Conservation (phyloP, 192 early-diverging fungal genomes). For the Dissophora globulifera region DNA sequence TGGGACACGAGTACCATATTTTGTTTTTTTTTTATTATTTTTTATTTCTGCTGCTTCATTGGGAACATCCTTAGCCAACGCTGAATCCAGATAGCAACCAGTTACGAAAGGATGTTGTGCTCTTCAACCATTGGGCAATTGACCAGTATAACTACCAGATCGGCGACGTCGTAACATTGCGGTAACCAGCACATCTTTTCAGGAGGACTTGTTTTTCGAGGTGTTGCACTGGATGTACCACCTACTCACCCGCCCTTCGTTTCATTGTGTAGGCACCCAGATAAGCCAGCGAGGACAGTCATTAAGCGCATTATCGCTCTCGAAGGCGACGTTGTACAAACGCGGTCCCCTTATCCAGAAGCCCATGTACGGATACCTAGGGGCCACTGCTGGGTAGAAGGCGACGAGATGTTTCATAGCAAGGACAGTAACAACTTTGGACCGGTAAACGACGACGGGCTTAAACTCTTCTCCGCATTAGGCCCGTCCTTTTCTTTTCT, state of each 20-base stretch:
- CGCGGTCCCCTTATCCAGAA: conserved; percentile 56
- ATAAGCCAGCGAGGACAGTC: conserved; percentile 72
- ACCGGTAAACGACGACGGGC: conserved; percentile 69
- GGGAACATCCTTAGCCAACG: conserved; percentile 62
- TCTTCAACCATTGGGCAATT: conserved; percentile 69
- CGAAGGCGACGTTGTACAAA: conserved; percentile 78
- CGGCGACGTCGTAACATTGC: conserved; percentile 76
- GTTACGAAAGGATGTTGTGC: conserved; percentile 71
- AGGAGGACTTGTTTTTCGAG: too few relatives aligned
- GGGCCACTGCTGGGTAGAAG: conserved; percentile 90
- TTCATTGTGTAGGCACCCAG: conserved; percentile 62
- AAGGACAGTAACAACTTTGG: conserved; percentile 85
- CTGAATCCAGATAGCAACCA: conserved; percentile 80
- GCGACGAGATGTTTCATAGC: conserved; percentile 86
- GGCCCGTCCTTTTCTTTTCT: too few relatives aligned
- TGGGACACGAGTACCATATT: too few relatives aligned
- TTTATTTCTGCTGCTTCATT: too few relatives aligned
- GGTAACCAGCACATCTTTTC: too few relatives aligned
- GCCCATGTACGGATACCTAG: conserved; percentile 70
- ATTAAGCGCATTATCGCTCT: conserved; percentile 89
- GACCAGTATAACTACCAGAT: conserved; percentile 59
- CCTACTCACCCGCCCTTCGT: not conserved
- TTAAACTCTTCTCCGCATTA: too few relatives aligned
- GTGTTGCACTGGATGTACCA: too few relatives aligned
- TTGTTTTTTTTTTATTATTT: too few relatives aligned